Percentiles rank a stretch among this genome's conserved stretches.
These are phyloP conservation scores for Botrytis porri DNA, from an alignment of 2,329 filamentous ascomycete genomes.

Conservation along the genomic window DNA sequence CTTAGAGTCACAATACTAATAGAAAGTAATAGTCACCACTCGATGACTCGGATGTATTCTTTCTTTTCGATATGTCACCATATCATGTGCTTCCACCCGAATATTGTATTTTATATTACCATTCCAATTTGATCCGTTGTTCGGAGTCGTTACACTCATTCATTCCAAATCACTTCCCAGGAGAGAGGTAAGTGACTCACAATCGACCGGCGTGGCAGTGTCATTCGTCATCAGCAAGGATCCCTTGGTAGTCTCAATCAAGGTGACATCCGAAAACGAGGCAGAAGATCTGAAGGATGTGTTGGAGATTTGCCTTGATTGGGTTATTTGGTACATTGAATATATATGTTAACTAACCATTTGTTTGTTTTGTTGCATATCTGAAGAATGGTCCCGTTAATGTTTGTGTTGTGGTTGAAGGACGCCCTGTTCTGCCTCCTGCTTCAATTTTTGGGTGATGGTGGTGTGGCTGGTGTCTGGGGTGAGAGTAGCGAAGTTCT, in stretches of 20 bases:
- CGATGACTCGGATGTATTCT: constrained; percentile 3
- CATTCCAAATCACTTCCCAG: not conserved
- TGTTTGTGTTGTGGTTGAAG: not conserved
- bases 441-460: not conserved
- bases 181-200: not conserved
- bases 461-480: not conserved
- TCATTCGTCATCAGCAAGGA: not conserved
- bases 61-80: not conserved
- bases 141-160: not conserved
- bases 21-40: constrained; percentile 6
- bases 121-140: not conserved
- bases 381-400: not conserved
- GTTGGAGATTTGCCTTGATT: not conserved
- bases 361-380: constrained; percentile 3
- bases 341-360: not conserved
- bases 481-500: not conserved
- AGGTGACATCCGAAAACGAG: not conserved
- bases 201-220: constrained; percentile 5
- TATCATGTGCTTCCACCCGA: not conserved
- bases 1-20: not conserved
- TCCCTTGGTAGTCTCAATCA: not conserved
- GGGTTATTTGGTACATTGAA: not conserved
- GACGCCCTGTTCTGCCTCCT: not conserved
- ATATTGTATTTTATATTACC: not conserved
- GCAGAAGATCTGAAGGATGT: constrained; percentile 4